Conservation (phyloP, 202 grass and related monocot genomes). For the Elaeis oleifera region DNA sequence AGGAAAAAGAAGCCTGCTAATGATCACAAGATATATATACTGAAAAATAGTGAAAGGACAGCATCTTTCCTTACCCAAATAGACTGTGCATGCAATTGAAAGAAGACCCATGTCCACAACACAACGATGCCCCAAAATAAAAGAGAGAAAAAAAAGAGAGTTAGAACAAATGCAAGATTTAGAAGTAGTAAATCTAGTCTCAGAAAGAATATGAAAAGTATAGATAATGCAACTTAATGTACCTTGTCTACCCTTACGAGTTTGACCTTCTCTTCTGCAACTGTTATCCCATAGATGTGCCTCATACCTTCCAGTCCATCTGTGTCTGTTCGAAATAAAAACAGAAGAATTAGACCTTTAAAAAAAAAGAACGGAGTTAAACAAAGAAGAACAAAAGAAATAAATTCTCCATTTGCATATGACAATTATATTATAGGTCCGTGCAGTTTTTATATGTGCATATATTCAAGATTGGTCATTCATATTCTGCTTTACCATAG, state of each 20-base stretch:
- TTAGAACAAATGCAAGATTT: too few species aligned
- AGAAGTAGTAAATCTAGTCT: too few species aligned
- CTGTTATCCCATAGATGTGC: slow-evolving; percentile 98
- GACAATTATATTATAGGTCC: too few species aligned
- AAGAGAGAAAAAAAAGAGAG: not conserved
- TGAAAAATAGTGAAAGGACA: not conserved
- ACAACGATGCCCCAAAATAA: not conserved
- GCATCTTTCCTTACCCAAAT: slow-evolving; percentile 52
- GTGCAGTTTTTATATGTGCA: slow-evolving; percentile 1
- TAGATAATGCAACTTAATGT: not conserved
- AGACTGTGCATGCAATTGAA: slow-evolving; percentile 35
- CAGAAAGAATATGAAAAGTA: not conserved
- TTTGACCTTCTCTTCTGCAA: slow-evolving; percentile 97
- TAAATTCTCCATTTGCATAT: too few species aligned
- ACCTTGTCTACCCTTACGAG: slow-evolving; percentile 97
- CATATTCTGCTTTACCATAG: too few species aligned
- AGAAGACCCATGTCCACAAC: slow-evolving; percentile 17
- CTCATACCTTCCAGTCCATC: slow-evolving; percentile 95
- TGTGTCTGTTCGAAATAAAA: slow-evolving; percentile 53
- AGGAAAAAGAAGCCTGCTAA: too few species aligned
- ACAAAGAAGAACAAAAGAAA: too few species aligned
- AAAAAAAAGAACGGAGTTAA: not conserved
- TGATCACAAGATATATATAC: too few species aligned
- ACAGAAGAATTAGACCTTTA: too few species aligned
- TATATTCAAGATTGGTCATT: not conserved